Conservation (phyloP, 2,329 filamentous ascomycete genomes). For the Colletotrichum costaricense region DNA sequence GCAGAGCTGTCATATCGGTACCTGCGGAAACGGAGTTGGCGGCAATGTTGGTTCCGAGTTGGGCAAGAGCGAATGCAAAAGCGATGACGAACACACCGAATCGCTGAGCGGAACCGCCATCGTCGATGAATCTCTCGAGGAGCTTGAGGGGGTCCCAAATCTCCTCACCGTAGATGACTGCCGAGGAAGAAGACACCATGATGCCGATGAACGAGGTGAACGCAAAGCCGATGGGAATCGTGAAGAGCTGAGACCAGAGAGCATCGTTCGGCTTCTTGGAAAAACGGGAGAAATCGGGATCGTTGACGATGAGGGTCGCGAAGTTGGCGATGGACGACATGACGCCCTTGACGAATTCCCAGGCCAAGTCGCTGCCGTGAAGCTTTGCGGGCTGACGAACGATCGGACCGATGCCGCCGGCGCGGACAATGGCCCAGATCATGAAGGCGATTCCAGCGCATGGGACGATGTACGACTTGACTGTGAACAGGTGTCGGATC, state of each 20-base stretch:
- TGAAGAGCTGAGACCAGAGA: slow-evolving; percentile 82
- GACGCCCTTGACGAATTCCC: slow-evolving; percentile 86
- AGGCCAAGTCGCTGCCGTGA: slow-evolving; percentile 77
- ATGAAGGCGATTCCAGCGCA: slow-evolving; percentile 87
- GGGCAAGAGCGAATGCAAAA: slow-evolving; percentile 78
- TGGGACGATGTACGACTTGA: slow-evolving; percentile 88
- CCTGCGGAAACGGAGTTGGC: slow-evolving; percentile 88
- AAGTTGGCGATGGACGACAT: slow-evolving; percentile 95
- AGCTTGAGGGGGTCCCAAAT: slow-evolving; percentile 81
- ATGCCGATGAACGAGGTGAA: slow-evolving; percentile 89
- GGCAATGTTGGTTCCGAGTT: slow-evolving; percentile 88
- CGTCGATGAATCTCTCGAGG: slow-evolving; percentile 74
- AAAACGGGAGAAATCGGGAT: slow-evolving; percentile 88
- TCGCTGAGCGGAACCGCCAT: slow-evolving; percentile 74
- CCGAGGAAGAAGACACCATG: slow-evolving; percentile 79
- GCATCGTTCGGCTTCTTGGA: slow-evolving; percentile 80
- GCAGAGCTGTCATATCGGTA: slow-evolving; percentile 83
- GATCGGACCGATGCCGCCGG: slow-evolving; percentile 86
- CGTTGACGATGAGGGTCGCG: slow-evolving; percentile 84
- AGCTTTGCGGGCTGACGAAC: slow-evolving; percentile 74
- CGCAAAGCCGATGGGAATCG: slow-evolving; percentile 78
- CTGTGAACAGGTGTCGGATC: slow-evolving; percentile 89
- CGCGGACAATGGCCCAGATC: slow-evolving; percentile 85
- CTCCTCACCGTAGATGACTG: slow-evolving; percentile 71
- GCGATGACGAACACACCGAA: slow-evolving; percentile 83